Conservation (phyloP, 176 grass and related monocot genomes). For the Bothriochloa decipiens region DNA sequence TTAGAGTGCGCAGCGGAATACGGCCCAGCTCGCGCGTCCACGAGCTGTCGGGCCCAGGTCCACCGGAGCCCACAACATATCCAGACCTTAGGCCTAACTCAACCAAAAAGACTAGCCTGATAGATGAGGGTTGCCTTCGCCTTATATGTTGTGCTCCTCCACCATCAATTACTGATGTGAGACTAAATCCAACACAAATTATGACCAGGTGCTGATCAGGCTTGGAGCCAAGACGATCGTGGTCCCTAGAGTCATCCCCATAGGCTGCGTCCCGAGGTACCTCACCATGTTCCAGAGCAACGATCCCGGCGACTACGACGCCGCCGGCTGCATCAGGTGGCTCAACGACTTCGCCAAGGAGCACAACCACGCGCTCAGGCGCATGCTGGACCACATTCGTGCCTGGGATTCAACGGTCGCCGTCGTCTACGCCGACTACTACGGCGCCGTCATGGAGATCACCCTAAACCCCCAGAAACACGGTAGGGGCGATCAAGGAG, state of each 20-base stretch:
- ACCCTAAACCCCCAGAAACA: background rate
- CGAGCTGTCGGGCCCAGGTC: too few relatives aligned
- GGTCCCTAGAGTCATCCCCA: constrained; percentile 45
- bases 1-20: too few relatives aligned
- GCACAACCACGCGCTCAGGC: constrained; percentile 36
- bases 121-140: too few relatives aligned
- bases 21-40: too few relatives aligned
- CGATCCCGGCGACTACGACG: constrained; percentile 39
- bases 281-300: constrained; percentile 38
- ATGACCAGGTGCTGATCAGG: constrained; percentile 28
- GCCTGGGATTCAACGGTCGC: background rate
- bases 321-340: constrained; percentile 47
- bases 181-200: too few relatives aligned
- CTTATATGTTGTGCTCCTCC: too few relatives aligned
- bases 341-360: constrained; percentile 43
- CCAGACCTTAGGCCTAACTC: too few relatives aligned
- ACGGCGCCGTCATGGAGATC: constrained; percentile 6
- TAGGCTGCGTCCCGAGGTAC: constrained; percentile 42
- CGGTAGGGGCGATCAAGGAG: background rate
- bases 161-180: too few relatives aligned
- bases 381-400: background rate
- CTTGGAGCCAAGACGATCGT: constrained; percentile 57
- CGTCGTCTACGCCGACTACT: constrained; percentile 46
- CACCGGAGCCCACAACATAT: too few relatives aligned
- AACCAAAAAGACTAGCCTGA: too few relatives aligned